phyloP scores from a whole-genome alignment of 2,329 filamentous ascomycete species.

The Cordyceps farinosa region DNA sequence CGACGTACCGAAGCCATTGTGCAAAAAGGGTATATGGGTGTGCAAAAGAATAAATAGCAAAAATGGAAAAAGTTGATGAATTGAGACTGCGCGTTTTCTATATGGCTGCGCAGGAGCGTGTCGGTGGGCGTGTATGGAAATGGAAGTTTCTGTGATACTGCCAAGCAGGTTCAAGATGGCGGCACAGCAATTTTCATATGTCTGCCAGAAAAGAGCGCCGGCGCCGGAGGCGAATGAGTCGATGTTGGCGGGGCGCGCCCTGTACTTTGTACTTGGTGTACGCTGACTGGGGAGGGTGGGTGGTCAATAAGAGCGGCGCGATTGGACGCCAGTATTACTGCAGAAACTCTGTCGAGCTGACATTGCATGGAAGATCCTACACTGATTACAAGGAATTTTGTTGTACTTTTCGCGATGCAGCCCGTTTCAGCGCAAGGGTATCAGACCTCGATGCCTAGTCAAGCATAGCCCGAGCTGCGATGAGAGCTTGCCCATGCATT shows the following conservation, averaged over 20 bases:
- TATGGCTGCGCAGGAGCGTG: not conserved
- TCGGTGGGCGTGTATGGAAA: not conserved
- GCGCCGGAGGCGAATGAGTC: conserved; percentile 13
- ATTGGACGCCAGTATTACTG: conserved; percentile 12
- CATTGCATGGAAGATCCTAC: not conserved
- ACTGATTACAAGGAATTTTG: not conserved
- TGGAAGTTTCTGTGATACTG: not conserved
- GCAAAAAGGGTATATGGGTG: conserved; percentile 9
- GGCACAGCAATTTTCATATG: not conserved
- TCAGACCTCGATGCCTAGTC: not conserved
- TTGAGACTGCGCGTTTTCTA: not conserved
- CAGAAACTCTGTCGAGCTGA: not conserved
- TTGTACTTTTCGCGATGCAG: not conserved
- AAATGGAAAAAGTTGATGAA: not conserved
- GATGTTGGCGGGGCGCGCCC: conserved; percentile 4
- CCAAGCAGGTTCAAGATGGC: not conserved
- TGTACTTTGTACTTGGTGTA: not conserved
- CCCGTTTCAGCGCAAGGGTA: not conserved
- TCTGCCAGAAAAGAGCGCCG: conserved; percentile 1
- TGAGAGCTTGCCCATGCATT: not conserved
- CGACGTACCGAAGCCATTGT: conserved; percentile 20
- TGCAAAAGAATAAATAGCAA: conserved; percentile 9
- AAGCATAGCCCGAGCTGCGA: not conserved
- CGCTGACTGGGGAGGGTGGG: not conserved
- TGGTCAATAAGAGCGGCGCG: conserved; percentile 5